Percentiles rank a stretch among this genome's conserved stretches.
phyloP scores from a whole-genome alignment of 1,139 yeast species.

The Yamadazyma mexicana region DNA sequence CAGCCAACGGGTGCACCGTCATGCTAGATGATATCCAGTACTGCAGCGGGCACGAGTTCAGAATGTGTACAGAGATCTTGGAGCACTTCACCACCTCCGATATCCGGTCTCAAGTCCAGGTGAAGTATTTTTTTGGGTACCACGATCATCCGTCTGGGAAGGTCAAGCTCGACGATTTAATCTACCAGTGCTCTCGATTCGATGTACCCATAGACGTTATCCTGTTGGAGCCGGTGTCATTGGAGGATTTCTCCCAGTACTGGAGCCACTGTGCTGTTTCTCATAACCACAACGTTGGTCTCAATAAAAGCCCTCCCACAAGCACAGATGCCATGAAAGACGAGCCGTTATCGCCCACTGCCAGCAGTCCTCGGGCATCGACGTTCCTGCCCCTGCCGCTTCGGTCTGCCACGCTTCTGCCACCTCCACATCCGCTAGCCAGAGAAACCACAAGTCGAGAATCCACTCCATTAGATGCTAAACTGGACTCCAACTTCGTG shows the following conservation, averaged over 20 bases:
- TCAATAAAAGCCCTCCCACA: conserved; percentile 5
- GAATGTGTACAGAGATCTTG: conserved; percentile 29
- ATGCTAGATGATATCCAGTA: conserved; percentile 52
- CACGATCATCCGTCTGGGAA: background rate
- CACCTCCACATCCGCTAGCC: too few species aligned
- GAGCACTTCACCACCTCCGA: conserved; percentile 5
- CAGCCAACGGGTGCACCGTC: conserved; percentile 44
- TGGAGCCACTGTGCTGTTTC: conserved; percentile 11
- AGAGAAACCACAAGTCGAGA: too few species aligned
- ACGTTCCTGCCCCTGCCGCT: background rate
- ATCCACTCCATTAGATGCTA: background rate
- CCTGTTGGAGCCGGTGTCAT: conserved; percentile 4
- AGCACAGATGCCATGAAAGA: conserved; percentile 9
- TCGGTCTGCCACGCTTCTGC: too few species aligned
- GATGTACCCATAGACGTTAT: background rate
- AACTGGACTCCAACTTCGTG: conserved; percentile 1
- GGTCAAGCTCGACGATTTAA: background rate
- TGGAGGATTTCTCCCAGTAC: conserved; percentile 13
- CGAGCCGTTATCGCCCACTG: too few species aligned
- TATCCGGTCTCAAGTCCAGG: background rate
- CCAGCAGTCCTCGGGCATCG: too few species aligned
- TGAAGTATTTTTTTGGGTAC: background rate
- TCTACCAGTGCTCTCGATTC: background rate
- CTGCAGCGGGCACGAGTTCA: conserved; percentile 35
- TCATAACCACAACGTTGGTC: background rate